Evolutionary conservation across 1,284 basidiomycete species (phyloP), one percentile per base, ranked within the genome.

Genomic region (Apiotrichum gamsii): DNA sequence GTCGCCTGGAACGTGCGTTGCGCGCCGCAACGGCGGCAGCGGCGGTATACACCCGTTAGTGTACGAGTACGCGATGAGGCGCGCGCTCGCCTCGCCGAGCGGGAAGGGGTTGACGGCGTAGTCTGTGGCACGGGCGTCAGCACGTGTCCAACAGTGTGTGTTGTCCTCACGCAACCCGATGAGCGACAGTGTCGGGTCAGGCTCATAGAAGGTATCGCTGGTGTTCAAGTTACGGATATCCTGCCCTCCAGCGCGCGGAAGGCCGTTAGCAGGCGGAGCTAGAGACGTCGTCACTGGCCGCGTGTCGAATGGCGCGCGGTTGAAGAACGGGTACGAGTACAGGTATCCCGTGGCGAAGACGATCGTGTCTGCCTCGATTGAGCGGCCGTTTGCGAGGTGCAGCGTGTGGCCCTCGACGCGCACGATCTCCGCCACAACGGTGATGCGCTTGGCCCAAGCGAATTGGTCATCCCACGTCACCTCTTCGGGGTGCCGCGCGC

Each of bases 331-430:
- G 49, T 72, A 72, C 18, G 64, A 57, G 53, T 68, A 75, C 45
- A 67, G 62, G 52, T 75, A 76, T 10, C 75, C 75, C 0, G 75
- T 76, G 3, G 74, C 74, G 49, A 69, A 76, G 38, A 75, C 65
- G 49, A 76, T 68, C 1, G 59, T 49, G 34, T 74, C 72, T 11
- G 74, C 58, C 15, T 62, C 62, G 0, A 49, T n/a, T 33, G 6
- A 73, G 33, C 2, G 25, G 8, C 52, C 52, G 43, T 51, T 37
- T 9, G 18, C 36, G 35, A 54, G 46, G 8, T 29, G 35, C 14
- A 43, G 39, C 24, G 21, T 58, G 1, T 65, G 56, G 25, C 11
- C 25, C 25, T 11, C 25, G 23, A 72, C 44, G n/a, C 56, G 49
- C 1, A 54, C 53, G 15, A 76, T 72, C 24, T 70, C 50, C 4